A percentile compares a stretch with the other conserved stretches of the same genome.
These are phyloP conservation scores for Phaseolus coccineus DNA, from an alignment of 331 rosid species.

Conservation along the genomic window DNA sequence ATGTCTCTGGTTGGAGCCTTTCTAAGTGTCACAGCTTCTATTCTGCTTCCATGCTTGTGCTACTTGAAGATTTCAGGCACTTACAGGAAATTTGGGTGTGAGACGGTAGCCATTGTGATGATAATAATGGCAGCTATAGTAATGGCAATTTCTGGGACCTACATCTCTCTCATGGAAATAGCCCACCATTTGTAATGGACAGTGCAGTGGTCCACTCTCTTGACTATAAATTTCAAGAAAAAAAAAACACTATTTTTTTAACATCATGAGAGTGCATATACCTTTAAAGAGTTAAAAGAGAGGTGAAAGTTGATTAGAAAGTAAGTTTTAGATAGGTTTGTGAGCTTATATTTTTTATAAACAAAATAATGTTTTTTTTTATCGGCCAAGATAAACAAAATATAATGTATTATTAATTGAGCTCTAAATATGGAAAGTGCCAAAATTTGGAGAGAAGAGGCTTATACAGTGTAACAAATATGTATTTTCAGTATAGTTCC, in stretches of 20 bases:
- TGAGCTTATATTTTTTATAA: too few species aligned
- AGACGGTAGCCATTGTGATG: conserved; percentile 45
- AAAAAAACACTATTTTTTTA: too few species aligned
- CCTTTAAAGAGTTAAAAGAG: background rate
- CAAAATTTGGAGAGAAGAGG: too few species aligned
- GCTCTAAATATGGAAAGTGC: too few species aligned
- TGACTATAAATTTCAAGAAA: background rate
- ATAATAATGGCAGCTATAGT: conserved; percentile 54
- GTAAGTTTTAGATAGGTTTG: too few species aligned
- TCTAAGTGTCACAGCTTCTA: conserved; percentile 71
- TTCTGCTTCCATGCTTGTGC: conserved; percentile 77
- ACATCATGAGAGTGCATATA: background rate
- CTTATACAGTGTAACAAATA: too few species aligned
- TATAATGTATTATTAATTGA: too few species aligned
- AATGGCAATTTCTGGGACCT: conserved; percentile 67
- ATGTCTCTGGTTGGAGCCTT: conserved; percentile 92
- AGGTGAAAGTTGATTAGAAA: background rate
- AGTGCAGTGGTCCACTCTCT: background rate
- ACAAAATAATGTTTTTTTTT: too few species aligned
- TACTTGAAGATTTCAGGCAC: conserved; percentile 78
- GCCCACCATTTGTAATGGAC: conserved; percentile 34
- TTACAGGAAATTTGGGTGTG: conserved; percentile 53
- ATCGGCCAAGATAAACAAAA: too few species aligned
- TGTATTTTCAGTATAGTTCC: too few species aligned
- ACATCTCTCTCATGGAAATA: conserved; percentile 60